phyloP scores from a whole-genome alignment of 208 protist genomes.

The Angomonas ambiguus region DNA sequence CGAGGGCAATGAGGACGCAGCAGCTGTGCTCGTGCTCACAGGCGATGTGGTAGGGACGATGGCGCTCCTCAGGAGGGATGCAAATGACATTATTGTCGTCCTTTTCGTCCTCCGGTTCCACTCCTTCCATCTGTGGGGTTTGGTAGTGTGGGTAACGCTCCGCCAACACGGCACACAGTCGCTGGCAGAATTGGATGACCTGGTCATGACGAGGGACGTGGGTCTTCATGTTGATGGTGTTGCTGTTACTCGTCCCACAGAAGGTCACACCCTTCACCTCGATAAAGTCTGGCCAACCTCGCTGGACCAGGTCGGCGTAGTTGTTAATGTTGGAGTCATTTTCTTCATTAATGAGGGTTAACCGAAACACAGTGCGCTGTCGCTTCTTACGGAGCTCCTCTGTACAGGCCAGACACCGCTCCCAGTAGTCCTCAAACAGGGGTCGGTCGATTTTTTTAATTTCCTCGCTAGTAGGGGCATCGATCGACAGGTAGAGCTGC shows the following conservation, averaged over 20 bases:
- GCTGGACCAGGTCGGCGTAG: conserved; percentile 85
- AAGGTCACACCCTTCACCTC: conserved; percentile 95
- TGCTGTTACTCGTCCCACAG: conserved; percentile 83
- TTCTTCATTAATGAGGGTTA: conserved; percentile 95
- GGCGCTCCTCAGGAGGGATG: conserved; percentile 28
- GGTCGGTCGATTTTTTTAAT: conserved; percentile 91
- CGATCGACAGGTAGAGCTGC: conserved; percentile 94
- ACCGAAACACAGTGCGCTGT: conserved; percentile 95
- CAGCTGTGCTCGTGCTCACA: conserved; percentile 92
- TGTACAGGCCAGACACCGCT: conserved; percentile 89
- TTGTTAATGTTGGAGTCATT: conserved; percentile 41
- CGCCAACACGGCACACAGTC: conserved; percentile 52
- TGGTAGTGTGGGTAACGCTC: conserved; percentile 33
- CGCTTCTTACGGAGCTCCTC: conserved; percentile 72
- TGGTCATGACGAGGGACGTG: conserved; percentile 95
- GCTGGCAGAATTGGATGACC: conserved; percentile 86
- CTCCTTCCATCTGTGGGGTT: conserved; percentile 23
- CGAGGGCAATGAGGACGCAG: conserved; percentile 85
- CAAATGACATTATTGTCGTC: conserved; percentile 17
- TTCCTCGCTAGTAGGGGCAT: conserved; percentile 87
- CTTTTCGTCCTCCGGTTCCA: not conserved
- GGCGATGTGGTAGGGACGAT: conserved; percentile 80
- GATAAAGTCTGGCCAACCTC: conserved; percentile 93
- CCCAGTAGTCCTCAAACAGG: conserved; percentile 95
- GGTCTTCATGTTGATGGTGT: conserved; percentile 86